These are phyloP conservation scores for Clausena lansium DNA, from an alignment of 345 rosid species.

Conservation along the genomic window DNA sequence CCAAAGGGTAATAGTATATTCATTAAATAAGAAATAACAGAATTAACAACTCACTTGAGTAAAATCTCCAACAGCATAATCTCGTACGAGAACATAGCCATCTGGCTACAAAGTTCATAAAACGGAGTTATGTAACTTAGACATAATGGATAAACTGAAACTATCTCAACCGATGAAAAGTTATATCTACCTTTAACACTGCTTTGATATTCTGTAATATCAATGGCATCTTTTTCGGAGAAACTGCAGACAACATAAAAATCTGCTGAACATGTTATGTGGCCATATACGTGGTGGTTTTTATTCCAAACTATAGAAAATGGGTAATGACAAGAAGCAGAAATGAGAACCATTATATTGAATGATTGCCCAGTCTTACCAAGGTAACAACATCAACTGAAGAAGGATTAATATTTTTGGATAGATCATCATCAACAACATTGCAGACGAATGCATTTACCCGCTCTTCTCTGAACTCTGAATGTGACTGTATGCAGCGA, in stretches of 20 bases:
- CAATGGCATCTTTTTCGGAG: conserved; percentile 49
- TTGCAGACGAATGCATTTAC: conserved; percentile 47
- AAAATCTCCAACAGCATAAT: conserved; percentile 55
- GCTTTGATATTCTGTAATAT: conserved; percentile 40
- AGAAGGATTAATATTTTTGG: conserved; percentile 38
- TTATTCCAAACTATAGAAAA: conserved; percentile 8
- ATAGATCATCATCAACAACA: conserved; percentile 36
- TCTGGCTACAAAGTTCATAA: conserved; percentile 36
- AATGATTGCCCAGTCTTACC: conserved; percentile 30
- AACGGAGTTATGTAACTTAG: conserved; percentile 1
- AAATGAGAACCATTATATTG: neutral
- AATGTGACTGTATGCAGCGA: conserved; percentile 39
- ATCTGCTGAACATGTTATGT: conserved; percentile 38
- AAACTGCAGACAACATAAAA: conserved; percentile 60
- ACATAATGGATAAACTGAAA: neutral
- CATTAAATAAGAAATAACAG: neutral
- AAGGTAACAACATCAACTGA: conserved; percentile 53
- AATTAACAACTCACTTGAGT: conserved; percentile 43
- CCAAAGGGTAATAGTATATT: neutral
- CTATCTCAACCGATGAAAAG: neutral
- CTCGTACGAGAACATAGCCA: conserved; percentile 49
- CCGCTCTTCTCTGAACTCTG: conserved; percentile 29
- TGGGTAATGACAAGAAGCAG: neutral
- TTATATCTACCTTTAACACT: conserved; percentile 42
- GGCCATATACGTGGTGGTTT: neutral